These are phyloP conservation scores for Flaveria robusta DNA, from an alignment of 129 eudicot species.

Conservation along the genomic window DNA sequence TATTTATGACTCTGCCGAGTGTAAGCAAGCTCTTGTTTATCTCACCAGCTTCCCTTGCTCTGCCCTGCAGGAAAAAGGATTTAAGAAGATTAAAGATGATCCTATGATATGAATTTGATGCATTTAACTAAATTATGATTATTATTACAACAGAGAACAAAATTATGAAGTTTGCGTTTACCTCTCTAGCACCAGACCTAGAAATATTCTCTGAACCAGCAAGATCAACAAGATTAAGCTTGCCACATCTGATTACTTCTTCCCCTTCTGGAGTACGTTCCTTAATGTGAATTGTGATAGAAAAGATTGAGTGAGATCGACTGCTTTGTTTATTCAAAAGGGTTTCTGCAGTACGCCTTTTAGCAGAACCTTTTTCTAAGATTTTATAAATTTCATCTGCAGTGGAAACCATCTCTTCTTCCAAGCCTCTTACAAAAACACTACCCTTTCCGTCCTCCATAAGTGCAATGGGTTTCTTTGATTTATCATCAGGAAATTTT, in stretches of 20 bases:
- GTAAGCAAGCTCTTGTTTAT: slow-evolving; percentile 97
- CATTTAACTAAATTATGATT: not conserved
- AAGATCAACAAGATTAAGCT: slow-evolving; percentile 90
- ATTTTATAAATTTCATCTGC: slow-evolving; percentile 92
- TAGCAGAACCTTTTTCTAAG: slow-evolving; percentile 92
- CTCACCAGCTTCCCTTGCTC: slow-evolving; percentile 99
- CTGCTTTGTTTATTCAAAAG: slow-evolving; percentile 97
- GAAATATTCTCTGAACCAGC: slow-evolving; percentile 99
- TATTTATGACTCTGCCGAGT: slow-evolving; percentile 93
- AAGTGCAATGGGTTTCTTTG: slow-evolving; percentile 91
- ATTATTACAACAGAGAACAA: not conserved
- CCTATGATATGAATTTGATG: slow-evolving; percentile 8
- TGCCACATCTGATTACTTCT: slow-evolving; percentile 94
- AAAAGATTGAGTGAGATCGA: slow-evolving; percentile 90
- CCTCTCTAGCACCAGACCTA: slow-evolving; percentile 99
- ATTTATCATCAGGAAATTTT: slow-evolving; percentile 59
- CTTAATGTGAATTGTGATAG: slow-evolving; percentile 89
- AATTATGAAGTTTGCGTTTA: slow-evolving; percentile 23
- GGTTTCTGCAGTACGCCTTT: slow-evolving; percentile 93
- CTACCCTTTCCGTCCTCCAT: slow-evolving; percentile 99
- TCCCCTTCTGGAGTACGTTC: slow-evolving; percentile 96
- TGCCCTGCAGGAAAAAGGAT: slow-evolving; percentile 55
- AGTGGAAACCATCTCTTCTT: slow-evolving; percentile 85
- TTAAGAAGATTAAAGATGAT: not conserved
- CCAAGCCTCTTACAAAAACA: slow-evolving; percentile 86